phyloP scores from a whole-genome alignment of 225 moss, liverwort and hornwort genomes.

The Ulota crispa region DNA sequence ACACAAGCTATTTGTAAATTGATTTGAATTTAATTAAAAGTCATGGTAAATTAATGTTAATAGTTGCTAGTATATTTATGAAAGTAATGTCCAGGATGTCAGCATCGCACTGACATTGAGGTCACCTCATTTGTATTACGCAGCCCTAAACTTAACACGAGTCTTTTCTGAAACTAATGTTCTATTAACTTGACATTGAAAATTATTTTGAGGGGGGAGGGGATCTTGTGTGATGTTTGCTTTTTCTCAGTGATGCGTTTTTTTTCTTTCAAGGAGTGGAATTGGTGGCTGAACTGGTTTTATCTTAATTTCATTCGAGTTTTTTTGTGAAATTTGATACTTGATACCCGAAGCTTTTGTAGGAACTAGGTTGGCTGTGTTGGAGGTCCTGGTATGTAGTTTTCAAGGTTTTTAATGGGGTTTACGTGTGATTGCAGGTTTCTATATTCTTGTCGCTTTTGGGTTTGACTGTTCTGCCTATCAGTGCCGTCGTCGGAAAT shows the following conservation, averaged over 20 bases:
- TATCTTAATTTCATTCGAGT: not conserved
- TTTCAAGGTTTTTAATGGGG: not conserved
- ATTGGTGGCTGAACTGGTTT: not conserved
- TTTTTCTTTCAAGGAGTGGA: not conserved
- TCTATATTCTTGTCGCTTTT: conserved; percentile 76
- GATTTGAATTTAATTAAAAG: not conserved
- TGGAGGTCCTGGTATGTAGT: not conserved
- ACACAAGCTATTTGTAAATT: not conserved
- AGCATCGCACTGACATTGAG: not conserved
- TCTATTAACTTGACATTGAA: not conserved
- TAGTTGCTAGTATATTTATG: not conserved
- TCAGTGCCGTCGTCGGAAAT: conserved; percentile 90
- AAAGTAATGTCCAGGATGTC: not conserved
- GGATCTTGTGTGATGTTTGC: not conserved
- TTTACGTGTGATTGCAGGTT: conserved; percentile 40
- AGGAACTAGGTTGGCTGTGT: not conserved
- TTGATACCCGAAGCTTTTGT: not conserved
- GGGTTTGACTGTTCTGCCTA: conserved; percentile 89
- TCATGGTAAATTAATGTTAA: not conserved
- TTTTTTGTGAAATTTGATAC: not conserved
- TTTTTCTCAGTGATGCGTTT: not conserved
- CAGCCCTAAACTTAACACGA: not conserved
- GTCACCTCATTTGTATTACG: not conserved
- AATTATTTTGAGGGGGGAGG: not conserved
- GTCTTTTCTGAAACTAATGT: not conserved